phyloP scores from a whole-genome alignment of 164 flowering plant genomes.

The Magnolia officinalis region DNA sequence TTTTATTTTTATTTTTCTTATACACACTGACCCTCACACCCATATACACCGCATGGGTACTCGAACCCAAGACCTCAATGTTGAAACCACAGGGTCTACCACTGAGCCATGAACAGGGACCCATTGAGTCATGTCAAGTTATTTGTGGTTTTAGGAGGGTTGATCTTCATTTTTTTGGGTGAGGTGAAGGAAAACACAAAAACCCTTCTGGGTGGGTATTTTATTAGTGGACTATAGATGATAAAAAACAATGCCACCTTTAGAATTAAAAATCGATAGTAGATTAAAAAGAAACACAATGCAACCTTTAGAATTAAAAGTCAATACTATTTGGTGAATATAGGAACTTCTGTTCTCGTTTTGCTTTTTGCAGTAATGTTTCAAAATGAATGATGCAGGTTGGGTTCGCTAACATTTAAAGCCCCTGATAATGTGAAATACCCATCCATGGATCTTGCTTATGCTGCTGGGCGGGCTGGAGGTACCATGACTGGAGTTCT shows the following conservation, averaged over 20 bases:
- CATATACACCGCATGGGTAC: too few species aligned
- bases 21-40: too few species aligned
- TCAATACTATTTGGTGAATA: neutral
- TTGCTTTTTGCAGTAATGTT: neutral
- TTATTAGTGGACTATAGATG: neutral
- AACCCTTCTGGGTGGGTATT: neutral
- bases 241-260: neutral
- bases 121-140: too few species aligned
- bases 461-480: constrained; percentile 97
- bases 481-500: constrained; percentile 99
- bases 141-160: too few species aligned
- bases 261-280: neutral
- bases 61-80: too few species aligned
- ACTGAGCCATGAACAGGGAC: too few species aligned
- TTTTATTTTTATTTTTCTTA: too few species aligned
- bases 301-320: neutral
- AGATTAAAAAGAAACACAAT: neutral
- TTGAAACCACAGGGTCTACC: too few species aligned
- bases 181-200: too few species aligned
- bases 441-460: constrained; percentile 97
- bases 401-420: constrained; percentile 84
- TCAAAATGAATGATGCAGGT: constrained; percentile 43
- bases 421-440: constrained; percentile 92
- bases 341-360: neutral
- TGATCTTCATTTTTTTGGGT: too few species aligned